These are phyloP conservation scores for Brassica juncea DNA, from an alignment of 345 rosid species.

Conservation along the genomic window DNA sequence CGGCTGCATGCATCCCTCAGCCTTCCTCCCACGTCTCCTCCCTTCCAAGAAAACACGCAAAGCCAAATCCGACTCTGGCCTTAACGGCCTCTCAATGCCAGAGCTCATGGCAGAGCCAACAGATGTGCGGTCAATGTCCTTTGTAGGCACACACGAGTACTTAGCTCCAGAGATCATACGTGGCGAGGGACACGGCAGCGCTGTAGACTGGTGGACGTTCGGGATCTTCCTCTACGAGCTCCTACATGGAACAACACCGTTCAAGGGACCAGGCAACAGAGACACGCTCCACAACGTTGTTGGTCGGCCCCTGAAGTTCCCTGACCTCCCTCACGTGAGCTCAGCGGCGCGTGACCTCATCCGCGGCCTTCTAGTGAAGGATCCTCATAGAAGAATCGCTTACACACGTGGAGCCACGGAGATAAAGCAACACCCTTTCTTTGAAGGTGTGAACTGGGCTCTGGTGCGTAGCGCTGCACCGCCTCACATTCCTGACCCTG, in stretches of 20 bases:
- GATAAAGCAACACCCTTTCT: conserved; percentile 89
- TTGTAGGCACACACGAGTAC: conserved; percentile 94
- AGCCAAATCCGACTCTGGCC: conserved; percentile 82
- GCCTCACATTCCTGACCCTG: conserved; percentile 78
- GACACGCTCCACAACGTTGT: conserved; percentile 89
- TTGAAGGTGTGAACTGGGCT: conserved; percentile 94
- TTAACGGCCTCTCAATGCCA: conserved; percentile 61
- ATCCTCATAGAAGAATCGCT: conserved; percentile 80
- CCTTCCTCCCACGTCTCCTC: conserved; percentile 73
- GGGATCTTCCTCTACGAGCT: conserved; percentile 91
- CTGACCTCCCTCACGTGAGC: conserved; percentile 69
- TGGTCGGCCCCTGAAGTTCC: conserved; percentile 86
- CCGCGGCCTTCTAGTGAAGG: conserved; percentile 75
- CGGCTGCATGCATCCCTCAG: conserved; percentile 81
- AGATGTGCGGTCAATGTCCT: conserved; percentile 89
- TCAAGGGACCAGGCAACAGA: conserved; percentile 82
- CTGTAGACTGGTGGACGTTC: conserved; percentile 99
- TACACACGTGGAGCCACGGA: conserved; percentile 91
- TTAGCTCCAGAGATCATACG: conserved; percentile 89
- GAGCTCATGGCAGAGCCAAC: conserved; percentile 94
- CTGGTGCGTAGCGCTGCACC: conserved; percentile 82
- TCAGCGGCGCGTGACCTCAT: conserved; percentile 76
- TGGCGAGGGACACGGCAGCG: conserved; percentile 97
- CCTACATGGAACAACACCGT: conserved; percentile 83
- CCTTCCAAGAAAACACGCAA: conserved; percentile 85